Conservation (phyloP, 108 stramenopile species). For the Cyclotella sp. region DNA sequence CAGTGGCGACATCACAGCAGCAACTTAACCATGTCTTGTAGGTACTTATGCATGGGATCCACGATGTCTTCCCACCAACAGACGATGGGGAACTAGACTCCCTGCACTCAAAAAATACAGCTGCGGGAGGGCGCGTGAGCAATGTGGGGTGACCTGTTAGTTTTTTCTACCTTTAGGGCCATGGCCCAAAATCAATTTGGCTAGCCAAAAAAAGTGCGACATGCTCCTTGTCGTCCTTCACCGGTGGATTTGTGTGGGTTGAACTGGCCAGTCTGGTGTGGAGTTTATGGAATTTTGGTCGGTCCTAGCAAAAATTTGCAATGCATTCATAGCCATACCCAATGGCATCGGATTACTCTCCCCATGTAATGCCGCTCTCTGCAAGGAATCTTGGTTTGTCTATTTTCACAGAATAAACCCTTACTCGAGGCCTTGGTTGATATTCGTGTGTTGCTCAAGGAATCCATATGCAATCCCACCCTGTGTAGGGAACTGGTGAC, state of each 20-base stretch:
- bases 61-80: background rate
- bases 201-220: no score
- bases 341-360: constrained; percentile 11
- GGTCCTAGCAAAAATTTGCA: background rate
- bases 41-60: background rate
- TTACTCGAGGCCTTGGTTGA: background rate
- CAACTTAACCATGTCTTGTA: background rate
- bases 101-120: background rate
- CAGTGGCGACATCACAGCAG: background rate
- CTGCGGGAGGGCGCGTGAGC: no score
- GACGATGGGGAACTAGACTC: background rate
- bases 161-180: no score
- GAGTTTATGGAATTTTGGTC: no score
- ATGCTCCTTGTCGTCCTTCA: no score
- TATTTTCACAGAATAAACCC: background rate
- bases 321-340: constrained; percentile 8
- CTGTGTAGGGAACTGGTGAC: background rate
- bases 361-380: constrained; percentile 40
- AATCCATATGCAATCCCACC: background rate
- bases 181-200: no score
- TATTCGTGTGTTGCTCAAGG: background rate
- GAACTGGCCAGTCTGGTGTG: no score
- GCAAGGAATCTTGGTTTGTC: constrained; percentile 30
- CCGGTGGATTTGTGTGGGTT: no score
- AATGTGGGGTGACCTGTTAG: no score